Conservation (phyloP, 352 stramenopile genomes). For the Phytophthora cryptogea region DNA sequence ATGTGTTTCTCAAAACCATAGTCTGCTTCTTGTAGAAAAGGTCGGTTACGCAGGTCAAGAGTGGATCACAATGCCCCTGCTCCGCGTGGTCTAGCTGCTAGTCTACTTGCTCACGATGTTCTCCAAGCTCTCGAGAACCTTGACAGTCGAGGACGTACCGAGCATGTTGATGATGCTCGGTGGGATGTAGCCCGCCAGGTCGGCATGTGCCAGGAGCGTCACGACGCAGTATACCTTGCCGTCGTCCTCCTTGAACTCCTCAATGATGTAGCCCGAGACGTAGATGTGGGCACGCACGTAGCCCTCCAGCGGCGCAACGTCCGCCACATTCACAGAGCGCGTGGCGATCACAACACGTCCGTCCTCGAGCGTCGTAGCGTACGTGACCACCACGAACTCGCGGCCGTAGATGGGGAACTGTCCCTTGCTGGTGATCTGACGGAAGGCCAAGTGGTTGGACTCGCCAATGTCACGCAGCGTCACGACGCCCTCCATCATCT, state of each 20-base stretch:
- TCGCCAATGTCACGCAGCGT: conserved; percentile 60
- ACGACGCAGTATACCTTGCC: conserved; percentile 68
- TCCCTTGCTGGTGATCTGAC: conserved; percentile 78
- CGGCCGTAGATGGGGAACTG: conserved; percentile 77
- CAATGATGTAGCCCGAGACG: conserved; percentile 81
- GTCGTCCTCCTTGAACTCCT: conserved; percentile 51
- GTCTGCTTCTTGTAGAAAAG: conserved; percentile 20
- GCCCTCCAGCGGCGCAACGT: conserved; percentile 52
- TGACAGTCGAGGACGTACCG: conserved; percentile 81
- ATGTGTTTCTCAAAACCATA: conserved; percentile 9
- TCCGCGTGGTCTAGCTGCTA: conserved; percentile 14
- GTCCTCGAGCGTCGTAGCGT: conserved; percentile 54
- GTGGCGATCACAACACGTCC: conserved; percentile 67
- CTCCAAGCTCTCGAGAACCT: conserved; percentile 78
- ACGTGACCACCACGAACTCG: conserved; percentile 78
- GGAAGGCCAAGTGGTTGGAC: conserved; percentile 62
- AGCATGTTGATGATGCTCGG: conserved; percentile 85
- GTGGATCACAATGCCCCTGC: not conserved
- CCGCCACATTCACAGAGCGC: conserved; percentile 56
- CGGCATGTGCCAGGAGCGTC: conserved; percentile 76
- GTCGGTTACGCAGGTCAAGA: conserved; percentile 3
- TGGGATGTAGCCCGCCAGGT: conserved; percentile 81
- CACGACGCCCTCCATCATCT: conserved; percentile 75
- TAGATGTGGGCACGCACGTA: conserved; percentile 71
- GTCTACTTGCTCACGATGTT: conserved; percentile 48